Conservation (phyloP, 139 green algal genomes). For the Dunaliella primolecta region DNA sequence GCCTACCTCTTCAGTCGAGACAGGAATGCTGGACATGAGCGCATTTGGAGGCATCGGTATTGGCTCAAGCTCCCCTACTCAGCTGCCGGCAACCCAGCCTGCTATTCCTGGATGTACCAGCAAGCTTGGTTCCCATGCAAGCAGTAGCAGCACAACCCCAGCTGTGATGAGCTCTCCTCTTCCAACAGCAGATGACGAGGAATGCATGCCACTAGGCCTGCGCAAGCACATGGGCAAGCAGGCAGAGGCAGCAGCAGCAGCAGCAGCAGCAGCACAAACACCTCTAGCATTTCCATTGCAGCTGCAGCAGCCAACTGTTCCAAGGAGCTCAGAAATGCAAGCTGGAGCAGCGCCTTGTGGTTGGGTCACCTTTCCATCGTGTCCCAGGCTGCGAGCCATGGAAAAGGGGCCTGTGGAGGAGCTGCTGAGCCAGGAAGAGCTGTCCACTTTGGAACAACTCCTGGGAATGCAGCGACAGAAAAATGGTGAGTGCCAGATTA, state of each 20-base stretch:
- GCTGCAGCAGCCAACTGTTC: neutral
- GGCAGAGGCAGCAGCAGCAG: neutral
- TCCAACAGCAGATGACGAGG: too few species aligned
- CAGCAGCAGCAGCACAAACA: neutral
- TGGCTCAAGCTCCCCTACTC: neutral
- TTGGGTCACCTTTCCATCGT: neutral
- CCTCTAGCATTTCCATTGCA: too few species aligned
- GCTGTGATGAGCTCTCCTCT: too few species aligned
- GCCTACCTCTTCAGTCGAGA: conserved; percentile 12
- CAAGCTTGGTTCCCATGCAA: neutral
- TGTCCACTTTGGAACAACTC: neutral
- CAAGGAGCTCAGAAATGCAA: neutral
- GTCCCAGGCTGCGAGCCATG: neutral
- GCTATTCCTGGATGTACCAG: too few species aligned
- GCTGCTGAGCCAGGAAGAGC: neutral
- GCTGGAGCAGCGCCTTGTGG: neutral
- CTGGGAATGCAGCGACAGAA: neutral
- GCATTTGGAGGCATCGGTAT: conserved; percentile 23
- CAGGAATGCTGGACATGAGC: conserved; percentile 49
- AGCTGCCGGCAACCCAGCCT: neutral
- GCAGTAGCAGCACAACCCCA: neutral
- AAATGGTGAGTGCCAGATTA: too few species aligned
- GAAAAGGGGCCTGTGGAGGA: neutral
- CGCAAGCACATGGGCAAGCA: neutral
- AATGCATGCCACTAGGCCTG: neutral